Conservation (phyloP, 371 early-diverging fungal species). For the Umbelopsis sp. region DNA sequence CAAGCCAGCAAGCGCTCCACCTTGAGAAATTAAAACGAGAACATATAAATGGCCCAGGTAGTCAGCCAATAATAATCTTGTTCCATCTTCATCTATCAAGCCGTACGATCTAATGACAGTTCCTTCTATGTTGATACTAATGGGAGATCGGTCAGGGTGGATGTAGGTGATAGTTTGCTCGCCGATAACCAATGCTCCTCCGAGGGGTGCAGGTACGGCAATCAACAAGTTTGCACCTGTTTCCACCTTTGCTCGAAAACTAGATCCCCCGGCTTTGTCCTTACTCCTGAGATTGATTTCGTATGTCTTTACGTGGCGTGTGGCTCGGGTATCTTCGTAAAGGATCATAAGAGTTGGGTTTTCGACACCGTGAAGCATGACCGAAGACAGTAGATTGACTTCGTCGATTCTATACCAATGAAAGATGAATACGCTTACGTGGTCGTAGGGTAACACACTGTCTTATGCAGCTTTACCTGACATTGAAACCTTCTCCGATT, state of each 20-base stretch:
- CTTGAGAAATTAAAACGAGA: constrained; percentile 14
- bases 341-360: constrained; percentile 67
- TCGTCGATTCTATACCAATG: constrained; percentile 64
- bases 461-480: constrained; percentile 33
- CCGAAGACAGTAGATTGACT: constrained; percentile 64
- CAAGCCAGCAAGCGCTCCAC: constrained; percentile 1
- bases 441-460: constrained; percentile 26
- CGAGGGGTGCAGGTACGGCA: constrained; percentile 59
- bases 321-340: constrained; percentile 64
- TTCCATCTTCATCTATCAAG: constrained; percentile 42
- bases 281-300: constrained; percentile 46
- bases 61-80: constrained; percentile 78
- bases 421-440: constrained; percentile 20
- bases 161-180: constrained; percentile 69
- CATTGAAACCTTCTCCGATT: constrained; percentile 33
- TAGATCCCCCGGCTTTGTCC: constrained; percentile 43
- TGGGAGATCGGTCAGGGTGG: constrained; percentile 31
- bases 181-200: constrained; percentile 74
- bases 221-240: constrained; percentile 59
- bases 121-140: constrained; percentile 55
- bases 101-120: constrained; percentile 42
- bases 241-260: constrained; percentile 48
- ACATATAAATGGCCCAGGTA: constrained; percentile 26
- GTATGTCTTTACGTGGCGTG: constrained; percentile 67
- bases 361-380: constrained; percentile 47